phyloP scores from a whole-genome alignment of 1,284 basidiomycete genomes.

The Pholiota adiposa region DNA sequence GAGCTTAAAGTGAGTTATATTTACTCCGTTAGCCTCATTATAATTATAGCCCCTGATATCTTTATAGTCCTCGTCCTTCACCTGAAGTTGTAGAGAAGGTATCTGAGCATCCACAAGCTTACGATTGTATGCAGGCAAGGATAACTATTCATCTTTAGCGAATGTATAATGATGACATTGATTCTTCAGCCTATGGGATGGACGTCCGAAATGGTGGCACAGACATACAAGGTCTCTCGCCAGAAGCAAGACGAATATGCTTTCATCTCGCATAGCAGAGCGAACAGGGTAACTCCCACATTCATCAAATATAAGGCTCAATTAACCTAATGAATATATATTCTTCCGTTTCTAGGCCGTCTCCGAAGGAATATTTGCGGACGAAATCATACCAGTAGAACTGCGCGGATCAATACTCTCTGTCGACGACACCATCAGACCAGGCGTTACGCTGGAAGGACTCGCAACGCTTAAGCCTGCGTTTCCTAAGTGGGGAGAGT shows the following conservation, averaged over 20 bases:
- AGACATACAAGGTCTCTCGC: conserved; percentile 75
- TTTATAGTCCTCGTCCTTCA: conserved; percentile 72
- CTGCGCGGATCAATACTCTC: conserved; percentile 60
- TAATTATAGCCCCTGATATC: background rate
- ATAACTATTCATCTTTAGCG: background rate
- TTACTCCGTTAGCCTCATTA: conserved; percentile 5
- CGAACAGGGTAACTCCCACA: conserved; percentile 52
- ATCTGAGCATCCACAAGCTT: conserved; percentile 54
- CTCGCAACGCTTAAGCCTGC: conserved; percentile 72
- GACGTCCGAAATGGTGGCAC: conserved; percentile 88
- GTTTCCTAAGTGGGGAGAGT: conserved; percentile 80
- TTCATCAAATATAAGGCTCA: background rate
- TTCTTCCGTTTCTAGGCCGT: conserved; percentile 54
- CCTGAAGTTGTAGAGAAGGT: conserved; percentile 70
- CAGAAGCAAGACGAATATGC: conserved; percentile 84
- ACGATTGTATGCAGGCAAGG: conserved; percentile 77
- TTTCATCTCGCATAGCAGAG: conserved; percentile 80
- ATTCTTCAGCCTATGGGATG: conserved; percentile 83
- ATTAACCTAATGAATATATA: no score
- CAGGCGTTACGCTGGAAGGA: conserved; percentile 73
- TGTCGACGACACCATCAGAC: conserved; percentile 83
- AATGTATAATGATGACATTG: background rate
- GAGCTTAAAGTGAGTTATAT: conserved; percentile 68
- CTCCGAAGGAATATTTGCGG: conserved; percentile 67
- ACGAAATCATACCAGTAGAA: conserved; percentile 83